phyloP scores from a whole-genome alignment of 1,284 basidiomycete genomes.

The Exobasidium rhododendri region DNA sequence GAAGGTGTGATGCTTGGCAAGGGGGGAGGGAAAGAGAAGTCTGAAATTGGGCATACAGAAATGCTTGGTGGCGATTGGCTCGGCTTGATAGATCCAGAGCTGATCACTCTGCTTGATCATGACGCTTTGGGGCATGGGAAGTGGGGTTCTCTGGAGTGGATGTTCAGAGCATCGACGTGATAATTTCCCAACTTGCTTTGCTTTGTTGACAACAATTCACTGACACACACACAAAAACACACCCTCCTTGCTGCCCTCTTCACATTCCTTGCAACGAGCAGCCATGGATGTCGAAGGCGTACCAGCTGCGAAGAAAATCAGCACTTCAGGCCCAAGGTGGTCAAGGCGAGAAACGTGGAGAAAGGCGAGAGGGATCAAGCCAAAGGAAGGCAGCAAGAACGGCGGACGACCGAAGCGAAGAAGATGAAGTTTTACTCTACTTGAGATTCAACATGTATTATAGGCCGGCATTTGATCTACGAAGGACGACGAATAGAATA shows the following conservation, averaged over 20 bases:
- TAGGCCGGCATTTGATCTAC: too few species aligned
- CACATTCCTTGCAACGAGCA: conserved; percentile 2
- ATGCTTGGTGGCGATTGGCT: too few species aligned
- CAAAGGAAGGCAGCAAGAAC: conserved; percentile 40
- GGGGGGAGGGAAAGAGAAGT: too few species aligned
- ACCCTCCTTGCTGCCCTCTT: conserved; percentile 6
- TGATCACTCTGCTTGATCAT: neutral
- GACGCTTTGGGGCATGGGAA: neutral
- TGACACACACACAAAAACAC: neutral
- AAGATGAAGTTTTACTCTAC: too few species aligned
- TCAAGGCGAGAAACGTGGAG: conserved; percentile 44
- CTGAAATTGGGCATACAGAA: too few species aligned
- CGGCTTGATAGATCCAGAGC: neutral
- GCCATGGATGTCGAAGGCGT: neutral
- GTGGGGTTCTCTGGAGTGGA: neutral
- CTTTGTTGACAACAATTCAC: conserved; percentile 10
- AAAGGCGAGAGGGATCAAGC: conserved; percentile 32
- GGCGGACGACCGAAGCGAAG: conserved; percentile 40
- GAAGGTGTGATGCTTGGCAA: neutral
- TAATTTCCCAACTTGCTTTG: neutral
- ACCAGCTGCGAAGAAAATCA: conserved; percentile 29
- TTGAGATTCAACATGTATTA: neutral
- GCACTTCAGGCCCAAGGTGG: conserved; percentile 38
- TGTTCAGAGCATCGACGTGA: conserved; percentile 12
- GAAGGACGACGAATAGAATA: too few species aligned